Evolutionary conservation across 106 monocot genomes (phyloP).

Genomic region (Iris macrosiphon): DNA sequence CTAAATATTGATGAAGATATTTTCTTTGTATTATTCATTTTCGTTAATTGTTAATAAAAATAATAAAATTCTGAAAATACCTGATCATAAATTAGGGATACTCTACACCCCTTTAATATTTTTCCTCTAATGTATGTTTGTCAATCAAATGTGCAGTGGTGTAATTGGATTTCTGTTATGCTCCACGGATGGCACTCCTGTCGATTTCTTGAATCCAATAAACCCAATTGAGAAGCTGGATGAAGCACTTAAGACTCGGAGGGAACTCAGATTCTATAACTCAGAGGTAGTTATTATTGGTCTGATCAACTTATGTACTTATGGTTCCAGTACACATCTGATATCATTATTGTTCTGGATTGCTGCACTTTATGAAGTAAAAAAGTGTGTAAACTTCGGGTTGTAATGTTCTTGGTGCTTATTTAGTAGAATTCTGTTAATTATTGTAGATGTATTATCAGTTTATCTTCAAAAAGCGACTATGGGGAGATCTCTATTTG

Average conservation of each 20-base stretch:
- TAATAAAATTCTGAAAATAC: too few species aligned
- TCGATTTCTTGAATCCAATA: constrained; percentile 65
- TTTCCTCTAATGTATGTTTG: too few species aligned
- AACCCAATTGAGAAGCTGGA: constrained; percentile 79
- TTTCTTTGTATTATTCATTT: too few species aligned
- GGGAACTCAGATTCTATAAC: constrained; percentile 69
- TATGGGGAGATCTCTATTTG: not conserved
- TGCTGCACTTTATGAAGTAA: not conserved
- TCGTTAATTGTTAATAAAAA: too few species aligned
- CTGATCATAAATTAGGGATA: too few species aligned
- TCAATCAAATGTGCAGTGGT: constrained; percentile 53
- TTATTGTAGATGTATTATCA: not conserved
- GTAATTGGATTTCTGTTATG: constrained; percentile 84
- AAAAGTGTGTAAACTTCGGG: not conserved
- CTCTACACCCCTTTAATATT: too few species aligned
- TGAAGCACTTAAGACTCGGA: constrained; percentile 16
- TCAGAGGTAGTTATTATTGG: constrained; percentile 45
- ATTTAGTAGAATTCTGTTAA: too few species aligned
- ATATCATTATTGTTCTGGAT: too few species aligned
- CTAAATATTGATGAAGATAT: too few species aligned
- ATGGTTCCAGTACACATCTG: not conserved
- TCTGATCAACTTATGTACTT: not conserved
- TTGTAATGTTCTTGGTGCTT: too few species aligned
- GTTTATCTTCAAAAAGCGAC: too few species aligned
- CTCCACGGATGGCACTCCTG: constrained; percentile 55